A percentile compares a stretch with the other conserved stretches of the same genome.
Conservation (phyloP, 2,329 filamentous ascomycete species). For the Aspergillus eucalypticola region DNA sequence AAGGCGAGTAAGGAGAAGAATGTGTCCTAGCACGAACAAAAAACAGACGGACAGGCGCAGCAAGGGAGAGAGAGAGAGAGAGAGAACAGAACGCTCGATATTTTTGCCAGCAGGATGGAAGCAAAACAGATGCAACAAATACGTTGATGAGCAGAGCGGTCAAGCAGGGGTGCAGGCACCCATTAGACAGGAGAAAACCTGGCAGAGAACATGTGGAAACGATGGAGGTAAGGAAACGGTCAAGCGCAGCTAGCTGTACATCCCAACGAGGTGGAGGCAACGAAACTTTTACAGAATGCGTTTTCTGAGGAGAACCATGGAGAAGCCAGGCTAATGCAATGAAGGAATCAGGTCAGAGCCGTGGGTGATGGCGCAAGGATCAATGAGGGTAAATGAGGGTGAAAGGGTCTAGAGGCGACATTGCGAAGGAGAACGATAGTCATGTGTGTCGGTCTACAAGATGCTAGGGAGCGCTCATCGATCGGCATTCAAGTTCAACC, state of each 20-base stretch:
- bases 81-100: slow-evolving; percentile 1
- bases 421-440: not conserved
- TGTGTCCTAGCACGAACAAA: not conserved
- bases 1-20: not conserved
- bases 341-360: slow-evolving; percentile 1
- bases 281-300: slow-evolving; percentile 10
- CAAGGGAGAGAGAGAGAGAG: not conserved
- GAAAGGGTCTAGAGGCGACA: not conserved
- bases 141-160: not conserved
- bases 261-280: slow-evolving; percentile 1
- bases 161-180: not conserved
- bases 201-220: not conserved
- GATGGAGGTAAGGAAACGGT: not conserved
- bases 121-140: not conserved
- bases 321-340: not conserved
- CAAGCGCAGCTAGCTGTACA: slow-evolving; percentile 16
- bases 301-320: not conserved
- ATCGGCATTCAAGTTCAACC: slow-evolving; percentile 43
- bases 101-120: slow-evolving; percentile 1
- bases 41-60: not conserved
- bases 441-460: not conserved
- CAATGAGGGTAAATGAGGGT: not conserved
- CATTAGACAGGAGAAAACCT: not conserved
- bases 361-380: not conserved
- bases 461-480: slow-evolving; percentile 16